phyloP scores from a whole-genome alignment of 306 rosid genomes.

The Macrotyloma uniflorum region DNA sequence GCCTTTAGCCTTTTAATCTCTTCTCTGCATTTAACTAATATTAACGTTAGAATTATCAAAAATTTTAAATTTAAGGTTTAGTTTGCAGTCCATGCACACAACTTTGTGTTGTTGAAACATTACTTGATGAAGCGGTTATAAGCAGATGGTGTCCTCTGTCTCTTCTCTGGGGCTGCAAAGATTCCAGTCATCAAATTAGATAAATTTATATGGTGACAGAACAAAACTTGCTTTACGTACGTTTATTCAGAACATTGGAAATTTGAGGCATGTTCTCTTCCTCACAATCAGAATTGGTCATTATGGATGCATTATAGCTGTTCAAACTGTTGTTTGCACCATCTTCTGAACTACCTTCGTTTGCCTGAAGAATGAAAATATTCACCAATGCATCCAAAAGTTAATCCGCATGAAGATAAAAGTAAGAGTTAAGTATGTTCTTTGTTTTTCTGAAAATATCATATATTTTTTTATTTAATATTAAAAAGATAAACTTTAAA shows the following conservation, averaged over 20 bases:
- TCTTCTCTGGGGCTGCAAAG: slow-evolving; percentile 9
- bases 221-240: neutral
- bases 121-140: slow-evolving; percentile 13
- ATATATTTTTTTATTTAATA: neutral
- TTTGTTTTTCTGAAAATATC: neutral
- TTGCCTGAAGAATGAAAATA: neutral
- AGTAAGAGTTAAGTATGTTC: neutral
- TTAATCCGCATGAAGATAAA: neutral
- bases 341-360: neutral
- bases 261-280: neutral
- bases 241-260: neutral
- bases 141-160: slow-evolving; percentile 1
- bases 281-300: neutral
- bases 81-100: neutral
- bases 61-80: neutral
- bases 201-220: neutral
- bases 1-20: slow-evolving; percentile 14
- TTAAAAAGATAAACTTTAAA: no score
- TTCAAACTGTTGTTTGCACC: neutral
- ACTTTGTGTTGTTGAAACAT: neutral
- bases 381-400: neutral
- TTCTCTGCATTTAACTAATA: neutral
- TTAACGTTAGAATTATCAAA: neutral
- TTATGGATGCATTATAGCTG: neutral
- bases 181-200: neutral